A percentile compares a stretch with the other conserved stretches of the same genome.
phyloP scores from a whole-genome alignment of 2,329 filamentous ascomycete genomes.

The Aphanoascus verrucosus region DNA sequence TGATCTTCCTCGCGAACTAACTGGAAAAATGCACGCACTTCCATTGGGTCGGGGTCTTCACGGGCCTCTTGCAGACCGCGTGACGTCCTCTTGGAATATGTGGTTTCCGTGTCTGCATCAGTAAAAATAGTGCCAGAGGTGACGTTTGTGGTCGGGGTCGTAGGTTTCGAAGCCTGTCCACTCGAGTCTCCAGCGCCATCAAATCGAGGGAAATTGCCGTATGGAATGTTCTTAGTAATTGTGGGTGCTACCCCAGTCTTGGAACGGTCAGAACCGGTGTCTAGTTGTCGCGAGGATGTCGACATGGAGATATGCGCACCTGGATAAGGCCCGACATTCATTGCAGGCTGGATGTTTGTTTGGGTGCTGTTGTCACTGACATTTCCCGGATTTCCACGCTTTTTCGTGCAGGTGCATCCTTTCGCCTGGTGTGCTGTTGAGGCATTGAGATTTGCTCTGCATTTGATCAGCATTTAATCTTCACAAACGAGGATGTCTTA shows the following conservation, averaged over 20 bases:
- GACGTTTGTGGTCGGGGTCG: slow-evolving; percentile 3
- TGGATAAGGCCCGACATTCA: neutral
- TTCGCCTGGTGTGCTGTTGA: neutral
- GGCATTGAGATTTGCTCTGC: neutral
- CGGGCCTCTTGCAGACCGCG: slow-evolving; percentile 16
- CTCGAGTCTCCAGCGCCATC: slow-evolving; percentile 22
- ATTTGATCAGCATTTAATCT: neutral
- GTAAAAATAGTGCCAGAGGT: neutral
- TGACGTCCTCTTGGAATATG: neutral
- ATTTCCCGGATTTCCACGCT: neutral
- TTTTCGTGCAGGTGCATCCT: slow-evolving; percentile 4
- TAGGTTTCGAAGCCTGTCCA: neutral
- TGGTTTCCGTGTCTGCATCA: neutral
- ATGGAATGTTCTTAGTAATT: neutral
- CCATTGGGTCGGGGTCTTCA: slow-evolving; percentile 15
- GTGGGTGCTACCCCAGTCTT: neutral
- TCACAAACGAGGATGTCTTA: neutral
- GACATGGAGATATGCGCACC: neutral
- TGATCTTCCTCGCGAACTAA: slow-evolving; percentile 20
- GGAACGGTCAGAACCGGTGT: neutral
- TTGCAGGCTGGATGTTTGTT: neutral
- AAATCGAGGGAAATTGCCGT: slow-evolving; percentile 22
- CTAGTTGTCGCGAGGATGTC: neutral
- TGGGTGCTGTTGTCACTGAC: neutral
- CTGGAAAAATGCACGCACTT: slow-evolving; percentile 21